Evolutionary conservation across 2,329 filamentous ascomycete genomes (phyloP).

Genomic region (Arthroderma sp.): DNA sequence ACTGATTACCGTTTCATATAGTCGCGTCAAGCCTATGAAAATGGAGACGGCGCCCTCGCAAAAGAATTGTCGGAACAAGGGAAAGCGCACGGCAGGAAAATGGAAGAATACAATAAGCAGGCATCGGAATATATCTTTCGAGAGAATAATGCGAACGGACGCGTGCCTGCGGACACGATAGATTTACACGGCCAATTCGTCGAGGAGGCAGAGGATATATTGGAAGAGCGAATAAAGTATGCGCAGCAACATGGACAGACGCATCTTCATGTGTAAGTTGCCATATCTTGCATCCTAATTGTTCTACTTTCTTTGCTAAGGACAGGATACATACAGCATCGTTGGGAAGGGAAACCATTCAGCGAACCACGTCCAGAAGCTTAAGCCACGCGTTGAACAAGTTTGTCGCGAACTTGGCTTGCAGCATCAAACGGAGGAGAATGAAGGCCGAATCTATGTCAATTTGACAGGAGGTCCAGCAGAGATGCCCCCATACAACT

Average conservation of each 20-base stretch:
- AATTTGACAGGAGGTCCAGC: conserved; percentile 64
- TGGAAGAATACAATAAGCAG: conserved; percentile 81
- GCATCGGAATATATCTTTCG: conserved; percentile 91
- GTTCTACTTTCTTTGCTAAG: neutral
- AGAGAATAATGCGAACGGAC: conserved; percentile 72
- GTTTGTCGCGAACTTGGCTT: conserved; percentile 73
- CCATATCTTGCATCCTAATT: neutral
- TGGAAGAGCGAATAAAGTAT: conserved; percentile 71
- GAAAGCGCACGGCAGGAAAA: conserved; percentile 68
- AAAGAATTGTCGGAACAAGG: conserved; percentile 74
- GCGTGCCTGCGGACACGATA: conserved; percentile 68
- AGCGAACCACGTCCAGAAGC: conserved; percentile 68
- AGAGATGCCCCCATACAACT: conserved; percentile 30
- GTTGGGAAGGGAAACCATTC: conserved; percentile 93
- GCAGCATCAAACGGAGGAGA: conserved; percentile 73
- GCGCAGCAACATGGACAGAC: conserved; percentile 60
- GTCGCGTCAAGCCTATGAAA: conserved; percentile 66
- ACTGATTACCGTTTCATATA: conserved; percentile 23
- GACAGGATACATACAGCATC: conserved; percentile 42
- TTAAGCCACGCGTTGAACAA: conserved; percentile 87
- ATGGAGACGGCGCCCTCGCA: conserved; percentile 69
- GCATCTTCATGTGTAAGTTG: conserved; percentile 64
- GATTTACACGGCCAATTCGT: conserved; percentile 92
- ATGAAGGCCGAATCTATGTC: conserved; percentile 78
- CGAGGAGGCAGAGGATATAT: conserved; percentile 83